A percentile compares a stretch with the other conserved stretches of the same genome.
Evolutionary conservation across 192 early-diverging fungal species (phyloP).

Genomic region (Jimgerdemannia flammicorona): DNA sequence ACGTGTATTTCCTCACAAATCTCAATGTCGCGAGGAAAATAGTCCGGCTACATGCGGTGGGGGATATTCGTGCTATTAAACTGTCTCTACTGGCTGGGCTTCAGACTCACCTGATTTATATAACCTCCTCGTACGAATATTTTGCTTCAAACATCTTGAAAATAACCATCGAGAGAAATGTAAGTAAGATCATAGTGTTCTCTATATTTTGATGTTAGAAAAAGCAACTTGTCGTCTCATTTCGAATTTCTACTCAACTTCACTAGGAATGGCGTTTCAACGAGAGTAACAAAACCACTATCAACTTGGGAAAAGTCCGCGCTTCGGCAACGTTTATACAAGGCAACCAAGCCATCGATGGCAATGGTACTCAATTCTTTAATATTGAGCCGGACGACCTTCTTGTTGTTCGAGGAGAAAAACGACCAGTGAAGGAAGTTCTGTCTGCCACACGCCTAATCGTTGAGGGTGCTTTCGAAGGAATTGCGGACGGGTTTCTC

Average conservation of each 20-base stretch:
- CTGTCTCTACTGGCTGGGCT: background rate
- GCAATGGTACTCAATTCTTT: constrained; percentile 10
- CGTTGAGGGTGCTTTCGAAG: background rate
- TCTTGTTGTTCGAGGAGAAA: constrained; percentile 14
- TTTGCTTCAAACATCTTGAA: background rate
- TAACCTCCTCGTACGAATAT: background rate
- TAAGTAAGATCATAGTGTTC: background rate
- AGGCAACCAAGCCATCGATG: background rate
- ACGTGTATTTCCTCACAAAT: background rate
- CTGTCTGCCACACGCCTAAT: constrained; percentile 4
- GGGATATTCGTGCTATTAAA: background rate
- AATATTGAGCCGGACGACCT: constrained; percentile 3
- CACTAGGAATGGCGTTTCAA: background rate
- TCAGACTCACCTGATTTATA: background rate
- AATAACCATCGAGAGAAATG: background rate
- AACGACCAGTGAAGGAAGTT: constrained; percentile 9
- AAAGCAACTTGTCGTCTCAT: background rate
- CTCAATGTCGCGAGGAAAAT: background rate
- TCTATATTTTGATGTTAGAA: background rate
- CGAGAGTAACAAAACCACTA: background rate
- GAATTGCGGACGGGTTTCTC: background rate
- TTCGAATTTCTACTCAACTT: background rate
- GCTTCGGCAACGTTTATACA: background rate
- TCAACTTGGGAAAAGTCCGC: background rate
- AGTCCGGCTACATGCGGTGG: background rate